Base-by-base conservation (phyloP, 1,139 yeast genomes). In the Yamadazyma atmosphaerica region DNA sequence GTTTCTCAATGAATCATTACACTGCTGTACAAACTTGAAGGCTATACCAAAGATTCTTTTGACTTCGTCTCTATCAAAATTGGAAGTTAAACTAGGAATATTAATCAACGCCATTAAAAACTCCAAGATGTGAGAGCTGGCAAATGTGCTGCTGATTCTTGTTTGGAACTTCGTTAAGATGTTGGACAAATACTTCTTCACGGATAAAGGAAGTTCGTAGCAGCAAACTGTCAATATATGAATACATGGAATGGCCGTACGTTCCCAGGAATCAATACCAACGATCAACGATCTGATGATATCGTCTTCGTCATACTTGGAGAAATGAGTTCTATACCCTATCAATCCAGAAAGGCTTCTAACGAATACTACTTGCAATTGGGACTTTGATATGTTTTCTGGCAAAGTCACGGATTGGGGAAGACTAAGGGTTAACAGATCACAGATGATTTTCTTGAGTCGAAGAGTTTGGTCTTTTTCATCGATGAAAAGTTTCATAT, bases 41-140 rank as follows among this genome's bases (percentile, higher is more conserved):
- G 90, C 85, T 56, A 87, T 85, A 0, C 87, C 96, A 64, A 87
- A 86, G 1, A 88, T 87, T 35, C 90, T 69, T 49, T 81, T 83
- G 55, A 76, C 84, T 51, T 88, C 96, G 38, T 85, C 95, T 29
- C 74, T 73, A 2, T 87, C 84, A 54, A 87, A 83, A 50, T 83
- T 83, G 1, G 86, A 75, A 0, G 86, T 82, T 38, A 87, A 62
- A 1, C 78, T 62, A 0, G 94, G 92, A 31, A 85, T 69, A 38
- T 83, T 74, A 1, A 86, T 76, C 32, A 88, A 62, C 1, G 88
- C 75, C 45, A 81, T 61, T 42, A 88, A 64, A 47, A 88, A 85
- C 52, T 88, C 96, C 44, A 88, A 65, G 18, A 87, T 83, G 46
- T 85, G 92, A 4, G 88, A 79, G 46, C 85, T 75, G 2, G 90